These are phyloP conservation scores for Pseudogymnoascus sp. DNA, from an alignment of 2,329 filamentous ascomycete species.

Conservation along the genomic window DNA sequence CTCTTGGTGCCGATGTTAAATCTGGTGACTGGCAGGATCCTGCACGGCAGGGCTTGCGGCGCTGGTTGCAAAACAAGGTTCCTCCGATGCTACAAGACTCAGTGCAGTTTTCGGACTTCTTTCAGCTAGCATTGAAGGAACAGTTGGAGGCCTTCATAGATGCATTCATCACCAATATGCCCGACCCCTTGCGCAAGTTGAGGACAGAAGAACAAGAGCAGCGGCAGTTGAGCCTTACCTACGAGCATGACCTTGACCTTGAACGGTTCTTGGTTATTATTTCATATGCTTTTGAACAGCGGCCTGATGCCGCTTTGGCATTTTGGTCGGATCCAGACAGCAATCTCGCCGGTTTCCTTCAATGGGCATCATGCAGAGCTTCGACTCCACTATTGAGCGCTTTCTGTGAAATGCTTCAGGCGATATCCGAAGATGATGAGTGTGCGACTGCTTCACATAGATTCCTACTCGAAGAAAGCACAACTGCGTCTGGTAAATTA, in stretches of 20 bases:
- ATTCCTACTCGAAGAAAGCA: conserved; percentile 81
- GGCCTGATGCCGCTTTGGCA: conserved; percentile 72
- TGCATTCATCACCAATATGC: conserved; percentile 89
- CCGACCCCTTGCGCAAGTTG: conserved; percentile 78
- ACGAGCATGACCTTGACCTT: conserved; percentile 64
- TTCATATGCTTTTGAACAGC: conserved; percentile 80
- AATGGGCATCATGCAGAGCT: conserved; percentile 92
- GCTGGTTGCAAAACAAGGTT: conserved; percentile 75
- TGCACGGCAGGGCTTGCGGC: conserved; percentile 71
- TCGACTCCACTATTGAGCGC: conserved; percentile 94
- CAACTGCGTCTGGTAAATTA: conserved; percentile 66
- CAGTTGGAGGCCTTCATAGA: conserved; percentile 84
- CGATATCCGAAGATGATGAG: conserved; percentile 73
- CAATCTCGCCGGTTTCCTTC: conserved; percentile 87
- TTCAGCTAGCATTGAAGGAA: conserved; percentile 66
- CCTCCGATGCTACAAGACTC: conserved; percentile 60
- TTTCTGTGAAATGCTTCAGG: conserved; percentile 92
- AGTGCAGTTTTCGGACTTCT: conserved; percentile 60
- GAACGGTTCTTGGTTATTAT: conserved; percentile 91
- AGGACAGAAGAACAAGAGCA: conserved; percentile 88
- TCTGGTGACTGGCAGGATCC: conserved; percentile 81
- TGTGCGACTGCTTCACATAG: conserved; percentile 80
- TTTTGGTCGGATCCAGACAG: conserved; percentile 93
- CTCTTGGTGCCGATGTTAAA: conserved; percentile 73
- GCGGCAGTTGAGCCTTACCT: conserved; percentile 55